phyloP scores from a whole-genome alignment of 257 asterid species.

The Lithospermum erythrorhizon region DNA sequence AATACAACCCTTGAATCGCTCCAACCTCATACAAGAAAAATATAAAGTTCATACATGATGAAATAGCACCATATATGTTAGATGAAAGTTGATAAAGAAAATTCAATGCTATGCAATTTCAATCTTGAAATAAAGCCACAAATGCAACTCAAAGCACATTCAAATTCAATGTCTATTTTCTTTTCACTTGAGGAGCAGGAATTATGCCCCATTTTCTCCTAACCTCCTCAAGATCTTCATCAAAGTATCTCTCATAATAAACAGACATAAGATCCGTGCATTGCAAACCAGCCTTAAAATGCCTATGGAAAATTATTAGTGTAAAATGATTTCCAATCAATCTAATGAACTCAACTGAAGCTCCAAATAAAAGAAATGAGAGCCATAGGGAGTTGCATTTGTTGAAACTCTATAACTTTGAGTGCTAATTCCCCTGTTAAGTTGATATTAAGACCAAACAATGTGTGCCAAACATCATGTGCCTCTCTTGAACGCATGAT shows the following conservation, averaged over 20 bases:
- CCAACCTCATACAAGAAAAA: too few relatives aligned
- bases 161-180: too few relatives aligned
- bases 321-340: conserved; percentile 64
- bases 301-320: conserved; percentile 97
- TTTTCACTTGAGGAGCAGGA: conserved; percentile 58
- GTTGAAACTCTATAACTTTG: conserved; percentile 87
- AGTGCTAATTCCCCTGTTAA: conserved; percentile 81
- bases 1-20: too few relatives aligned
- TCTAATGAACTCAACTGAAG: conserved; percentile 61
- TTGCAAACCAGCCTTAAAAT: conserved; percentile 54
- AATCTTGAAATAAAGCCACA: too few relatives aligned
- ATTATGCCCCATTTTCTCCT: conserved; percentile 66
- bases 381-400: conserved; percentile 92
- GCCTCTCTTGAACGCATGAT: conserved; percentile 96
- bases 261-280: conserved; percentile 76
- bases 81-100: too few relatives aligned
- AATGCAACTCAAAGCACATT: too few relatives aligned
- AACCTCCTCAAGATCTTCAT: conserved; percentile 77
- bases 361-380: conserved; percentile 71
- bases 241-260: conserved; percentile 75
- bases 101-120: too few relatives aligned
- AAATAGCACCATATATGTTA: too few relatives aligned
- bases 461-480: conserved; percentile 92
- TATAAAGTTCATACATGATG: too few relatives aligned
- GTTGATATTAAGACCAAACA: conserved; percentile 79